These are phyloP conservation scores for Aspergillus latus DNA, from an alignment of 2,329 filamentous ascomycete genomes.

Conservation along the genomic window DNA sequence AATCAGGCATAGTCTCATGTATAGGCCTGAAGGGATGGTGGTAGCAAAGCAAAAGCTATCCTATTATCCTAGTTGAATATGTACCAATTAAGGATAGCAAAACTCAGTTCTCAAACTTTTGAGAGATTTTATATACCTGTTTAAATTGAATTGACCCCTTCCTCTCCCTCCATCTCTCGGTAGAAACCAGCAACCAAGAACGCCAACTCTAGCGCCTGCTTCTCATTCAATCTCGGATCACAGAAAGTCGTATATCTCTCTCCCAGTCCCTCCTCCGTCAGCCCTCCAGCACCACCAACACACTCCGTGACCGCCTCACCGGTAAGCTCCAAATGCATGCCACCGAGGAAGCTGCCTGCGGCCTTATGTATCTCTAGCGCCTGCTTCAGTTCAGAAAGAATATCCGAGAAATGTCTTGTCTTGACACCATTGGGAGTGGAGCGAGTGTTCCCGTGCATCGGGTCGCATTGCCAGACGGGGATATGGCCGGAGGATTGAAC, in stretches of 20 bases:
- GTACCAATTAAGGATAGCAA: too few species aligned
- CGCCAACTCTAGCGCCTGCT: slow-evolving; percentile 91
- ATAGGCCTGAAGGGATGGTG: too few species aligned
- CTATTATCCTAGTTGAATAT: too few species aligned
- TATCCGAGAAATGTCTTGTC: slow-evolving; percentile 86
- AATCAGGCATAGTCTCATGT: too few species aligned
- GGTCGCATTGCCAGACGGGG: slow-evolving; percentile 97
- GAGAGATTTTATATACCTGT: not conserved
- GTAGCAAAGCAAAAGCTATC: too few species aligned
- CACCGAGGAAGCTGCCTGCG: slow-evolving; percentile 81
- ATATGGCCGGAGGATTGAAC: slow-evolving; percentile 74
- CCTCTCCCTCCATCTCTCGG: slow-evolving; percentile 45
- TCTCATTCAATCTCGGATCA: slow-evolving; percentile 93
- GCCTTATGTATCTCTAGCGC: slow-evolving; percentile 82
- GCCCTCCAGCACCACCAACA: slow-evolving; percentile 79
- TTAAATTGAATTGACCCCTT: slow-evolving; percentile 19
- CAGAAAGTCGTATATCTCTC: slow-evolving; percentile 95
- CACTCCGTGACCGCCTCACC: slow-evolving; percentile 97
- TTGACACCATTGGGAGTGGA: slow-evolving; percentile 76
- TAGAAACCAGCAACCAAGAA: slow-evolving; percentile 90
- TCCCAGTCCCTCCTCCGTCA: slow-evolving; percentile 84
- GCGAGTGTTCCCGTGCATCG: slow-evolving; percentile 85
- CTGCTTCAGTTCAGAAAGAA: slow-evolving; percentile 80
- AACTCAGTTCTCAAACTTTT: not conserved
- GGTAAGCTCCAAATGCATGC: slow-evolving; percentile 91